A percentile compares a stretch with the other conserved stretches of the same genome.
Conservation (phyloP, 2,329 filamentous ascomycete genomes). For the Ophiocordyceps camponoti-leonardi region DNA sequence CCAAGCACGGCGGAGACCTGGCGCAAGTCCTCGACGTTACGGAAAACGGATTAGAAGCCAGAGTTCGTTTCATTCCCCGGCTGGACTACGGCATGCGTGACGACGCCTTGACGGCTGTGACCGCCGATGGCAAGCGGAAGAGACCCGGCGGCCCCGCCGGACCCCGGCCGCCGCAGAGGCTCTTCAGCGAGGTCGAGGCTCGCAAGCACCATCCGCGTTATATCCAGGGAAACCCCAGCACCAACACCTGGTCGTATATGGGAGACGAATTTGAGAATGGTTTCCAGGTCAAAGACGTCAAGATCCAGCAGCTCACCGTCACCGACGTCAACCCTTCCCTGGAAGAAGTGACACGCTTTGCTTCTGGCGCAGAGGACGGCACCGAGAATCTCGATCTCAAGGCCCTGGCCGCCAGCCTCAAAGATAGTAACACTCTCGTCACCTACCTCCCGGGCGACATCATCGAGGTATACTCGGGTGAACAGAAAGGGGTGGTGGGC, state of each 20-base stretch:
- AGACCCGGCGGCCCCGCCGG: slow-evolving; percentile 40
- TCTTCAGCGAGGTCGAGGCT: slow-evolving; percentile 88
- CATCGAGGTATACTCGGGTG: slow-evolving; percentile 91
- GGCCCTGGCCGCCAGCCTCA: slow-evolving; percentile 76
- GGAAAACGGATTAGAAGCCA: slow-evolving; percentile 77
- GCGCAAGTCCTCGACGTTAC: slow-evolving; percentile 87
- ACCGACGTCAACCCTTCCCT: slow-evolving; percentile 85
- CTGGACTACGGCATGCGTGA: slow-evolving; percentile 84
- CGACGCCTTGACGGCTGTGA: slow-evolving; percentile 33
- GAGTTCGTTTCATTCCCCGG: slow-evolving; percentile 74
- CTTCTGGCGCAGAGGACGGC: slow-evolving; percentile 74
- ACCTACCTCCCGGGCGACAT: slow-evolving; percentile 84
- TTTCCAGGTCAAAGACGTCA: slow-evolving; percentile 86
- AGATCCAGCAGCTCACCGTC: slow-evolving; percentile 68
- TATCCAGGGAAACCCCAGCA: slow-evolving; percentile 52
- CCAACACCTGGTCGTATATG: slow-evolving; percentile 69
- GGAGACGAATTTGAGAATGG: slow-evolving; percentile 84
- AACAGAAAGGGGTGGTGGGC: slow-evolving; percentile 82
- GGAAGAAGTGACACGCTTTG: slow-evolving; percentile 92
- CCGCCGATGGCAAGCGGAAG: slow-evolving; percentile 61
- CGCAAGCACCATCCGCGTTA: slow-evolving; percentile 63
- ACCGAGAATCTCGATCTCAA: slow-evolving; percentile 87
- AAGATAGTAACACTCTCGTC: slow-evolving; percentile 63
- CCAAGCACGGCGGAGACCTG: slow-evolving; percentile 75
- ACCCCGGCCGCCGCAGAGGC: slow-evolving; percentile 64